Evolutionary conservation across 2,329 filamentous ascomycete genomes (phyloP).

Genomic region (Nigrospora oryzae): DNA sequence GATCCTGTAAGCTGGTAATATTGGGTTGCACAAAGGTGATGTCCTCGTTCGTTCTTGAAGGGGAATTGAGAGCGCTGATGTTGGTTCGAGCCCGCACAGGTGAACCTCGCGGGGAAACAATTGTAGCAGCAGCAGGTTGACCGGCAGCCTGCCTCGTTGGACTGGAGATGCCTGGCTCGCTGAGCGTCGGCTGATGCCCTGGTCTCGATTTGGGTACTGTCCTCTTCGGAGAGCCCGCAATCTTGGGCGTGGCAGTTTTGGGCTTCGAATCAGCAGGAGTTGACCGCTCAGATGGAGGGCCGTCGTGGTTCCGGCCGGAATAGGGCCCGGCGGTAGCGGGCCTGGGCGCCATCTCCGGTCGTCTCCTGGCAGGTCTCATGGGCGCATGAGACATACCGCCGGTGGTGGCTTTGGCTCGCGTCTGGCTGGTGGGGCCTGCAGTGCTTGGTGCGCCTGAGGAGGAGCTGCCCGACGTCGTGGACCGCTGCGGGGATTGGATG

Average conservation of each 20-base stretch:
- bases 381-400: slow-evolving; percentile 55
- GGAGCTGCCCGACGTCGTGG: slow-evolving; percentile 26
- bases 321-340: slow-evolving; percentile 60
- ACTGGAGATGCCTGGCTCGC: slow-evolving; percentile 41
- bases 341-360: slow-evolving; percentile 48
- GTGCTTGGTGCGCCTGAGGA: slow-evolving; percentile 27
- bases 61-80: slow-evolving; percentile 15
- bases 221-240: slow-evolving; percentile 43
- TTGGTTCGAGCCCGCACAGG: slow-evolving; percentile 27
- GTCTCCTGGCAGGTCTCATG: slow-evolving; percentile 50
- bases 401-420: slow-evolving; percentile 31
- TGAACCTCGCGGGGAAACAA: slow-evolving; percentile 30
- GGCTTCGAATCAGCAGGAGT: slow-evolving; percentile 38
- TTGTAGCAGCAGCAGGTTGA: slow-evolving; percentile 17
- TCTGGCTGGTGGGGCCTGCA: slow-evolving; percentile 25
- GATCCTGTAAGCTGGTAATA: slow-evolving; percentile 26
- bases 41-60: slow-evolving; percentile 41
- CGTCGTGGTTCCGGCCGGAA: slow-evolving; percentile 48
- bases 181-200: slow-evolving; percentile 38
- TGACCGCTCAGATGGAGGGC: slow-evolving; percentile 27
- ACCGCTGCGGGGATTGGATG: slow-evolving; percentile 42
- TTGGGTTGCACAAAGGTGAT: slow-evolving; percentile 43
- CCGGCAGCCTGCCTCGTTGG: slow-evolving; percentile 26
- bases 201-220: slow-evolving; percentile 35
- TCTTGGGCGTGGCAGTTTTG: slow-evolving; percentile 42